phyloP scores from a whole-genome alignment of 768 basidiomycete genomes.

The Boletus subcaerulescens region DNA sequence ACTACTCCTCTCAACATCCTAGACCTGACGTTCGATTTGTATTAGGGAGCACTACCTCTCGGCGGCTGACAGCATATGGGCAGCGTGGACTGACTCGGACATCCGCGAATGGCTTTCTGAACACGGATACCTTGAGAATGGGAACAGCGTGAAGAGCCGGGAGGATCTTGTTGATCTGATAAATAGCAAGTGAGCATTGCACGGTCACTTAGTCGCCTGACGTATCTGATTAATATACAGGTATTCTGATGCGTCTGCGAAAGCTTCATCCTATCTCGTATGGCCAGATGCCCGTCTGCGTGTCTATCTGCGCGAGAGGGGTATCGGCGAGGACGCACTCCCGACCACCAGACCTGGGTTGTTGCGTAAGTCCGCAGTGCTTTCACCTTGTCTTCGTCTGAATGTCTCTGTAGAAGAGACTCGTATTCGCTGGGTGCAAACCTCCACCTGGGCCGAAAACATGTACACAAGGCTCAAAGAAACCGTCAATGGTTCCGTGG shows the following conservation, averaged over 20 bases:
- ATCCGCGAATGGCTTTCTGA: conserved; percentile 72
- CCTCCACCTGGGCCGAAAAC: conserved; percentile 52
- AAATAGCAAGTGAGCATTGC: conserved; percentile 54
- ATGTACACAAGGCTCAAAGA: conserved; percentile 63
- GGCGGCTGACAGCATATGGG: conserved; percentile 58
- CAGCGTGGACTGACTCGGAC: conserved; percentile 70
- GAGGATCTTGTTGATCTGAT: conserved; percentile 76
- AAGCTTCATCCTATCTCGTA: conserved; percentile 64
- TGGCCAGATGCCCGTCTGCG: conserved; percentile 95
- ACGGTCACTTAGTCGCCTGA: no score
- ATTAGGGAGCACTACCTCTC: conserved; percentile 65
- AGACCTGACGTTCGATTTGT: neutral
- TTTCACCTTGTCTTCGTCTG: neutral
- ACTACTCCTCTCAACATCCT: neutral
- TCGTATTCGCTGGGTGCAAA: conserved; percentile 76
- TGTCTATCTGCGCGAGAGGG: conserved; percentile 79
- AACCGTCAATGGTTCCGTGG: conserved; percentile 62
- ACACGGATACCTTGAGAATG: conserved; percentile 58
- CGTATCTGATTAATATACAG: conserved; percentile 32
- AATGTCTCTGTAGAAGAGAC: conserved; percentile 53
- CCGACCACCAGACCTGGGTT: conserved; percentile 70
- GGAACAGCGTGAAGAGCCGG: conserved; percentile 55
- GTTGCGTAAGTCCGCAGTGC: conserved; percentile 50
- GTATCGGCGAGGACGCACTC: conserved; percentile 65
- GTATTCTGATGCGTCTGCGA: conserved; percentile 46